Evolutionary conservation across 2,329 filamentous ascomycete genomes (phyloP), one percentile per base, ranked within the genome.

Genomic region (Scedosporium dehoogii): DNA sequence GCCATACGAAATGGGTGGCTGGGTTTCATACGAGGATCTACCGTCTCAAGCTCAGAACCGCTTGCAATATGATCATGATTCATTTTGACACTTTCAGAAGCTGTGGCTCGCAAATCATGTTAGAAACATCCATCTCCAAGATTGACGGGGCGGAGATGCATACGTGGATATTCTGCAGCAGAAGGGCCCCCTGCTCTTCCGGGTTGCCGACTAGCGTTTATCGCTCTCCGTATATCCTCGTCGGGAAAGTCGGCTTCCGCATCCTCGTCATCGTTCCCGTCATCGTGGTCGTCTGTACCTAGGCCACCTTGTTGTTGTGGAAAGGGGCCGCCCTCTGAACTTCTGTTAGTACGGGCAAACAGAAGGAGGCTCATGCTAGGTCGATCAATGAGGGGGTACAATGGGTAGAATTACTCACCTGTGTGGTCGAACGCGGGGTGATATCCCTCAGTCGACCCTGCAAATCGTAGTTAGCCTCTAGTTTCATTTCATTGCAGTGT

Each of bases 11-110:
- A 10, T 27, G 21, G 48, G 18, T 6, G 14, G 14, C 6, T 16
- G 44, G 44, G 44, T 21, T 18, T 9, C 75, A 66, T 67, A 78
- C 77, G 72, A 33, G 73, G 72, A 64, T 78, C 75, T 10, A 77
- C 63, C 2, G 27, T 23, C 18, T 60, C 58, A 33, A 21, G 14
- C 14, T 58, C 29, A 9, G 55, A n/a, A n/a, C 58, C 44, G 23
- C 58, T 38, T 16, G 48, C 48, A 5, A 58, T 58, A 14, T 58
- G 55, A 33, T 58, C 4, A 4, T 10, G 12, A 46, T 46, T 3
- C 42, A 9, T n/a, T 46, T 18, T 16, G 18, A 10, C 12, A n/a
- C 42, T 46, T 46, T 16, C 42, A 5, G 42, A 46, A 46, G 42
- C 42, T 46, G 42, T 16, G 18, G 42, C 16, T 46, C 42, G 18